Conservation (phyloP, 2,329 filamentous ascomycete genomes). For the Xylariomycetidae sp. region DNA sequence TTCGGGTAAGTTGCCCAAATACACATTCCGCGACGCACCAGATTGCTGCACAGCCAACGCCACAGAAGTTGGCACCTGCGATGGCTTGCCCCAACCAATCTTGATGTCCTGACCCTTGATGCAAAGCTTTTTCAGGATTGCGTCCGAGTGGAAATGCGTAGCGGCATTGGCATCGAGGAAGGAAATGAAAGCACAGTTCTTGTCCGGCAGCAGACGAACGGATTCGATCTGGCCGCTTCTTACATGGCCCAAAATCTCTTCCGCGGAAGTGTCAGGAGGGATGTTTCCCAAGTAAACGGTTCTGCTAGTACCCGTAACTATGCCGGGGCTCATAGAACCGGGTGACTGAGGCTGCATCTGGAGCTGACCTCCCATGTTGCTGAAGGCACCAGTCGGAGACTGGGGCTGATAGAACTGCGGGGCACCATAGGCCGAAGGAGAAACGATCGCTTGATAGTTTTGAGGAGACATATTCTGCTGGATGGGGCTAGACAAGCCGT, state of each 20-base stretch:
- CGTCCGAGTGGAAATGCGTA: slow-evolving; percentile 98
- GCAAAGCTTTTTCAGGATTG: slow-evolving; percentile 98
- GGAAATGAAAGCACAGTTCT: slow-evolving; percentile 99
- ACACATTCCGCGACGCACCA: slow-evolving; percentile 93
- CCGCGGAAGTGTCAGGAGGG: slow-evolving; percentile 91
- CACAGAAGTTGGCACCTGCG: slow-evolving; percentile 94
- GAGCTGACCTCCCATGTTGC: slow-evolving; percentile 55
- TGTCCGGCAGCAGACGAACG: slow-evolving; percentile 92
- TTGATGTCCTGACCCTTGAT: slow-evolving; percentile 99
- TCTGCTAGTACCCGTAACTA: slow-evolving; percentile 85
- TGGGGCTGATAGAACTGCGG: slow-evolving; percentile 81
- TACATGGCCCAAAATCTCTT: slow-evolving; percentile 95
- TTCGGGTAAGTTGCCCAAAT: slow-evolving; percentile 88
- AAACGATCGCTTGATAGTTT: slow-evolving; percentile 79
- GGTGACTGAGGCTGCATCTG: slow-evolving; percentile 65
- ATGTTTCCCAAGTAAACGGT: slow-evolving; percentile 98
- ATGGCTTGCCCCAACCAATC: slow-evolving; percentile 98
- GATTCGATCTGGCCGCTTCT: slow-evolving; percentile 98
- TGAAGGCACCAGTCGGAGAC: slow-evolving; percentile 77
- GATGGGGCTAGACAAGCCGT: slow-evolving; percentile 67
- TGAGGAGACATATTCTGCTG: slow-evolving; percentile 76
- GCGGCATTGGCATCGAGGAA: slow-evolving; percentile 97
- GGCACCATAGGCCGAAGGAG: slow-evolving; percentile 76
- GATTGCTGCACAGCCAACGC: slow-evolving; percentile 97
- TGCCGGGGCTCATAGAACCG: slow-evolving; percentile 70